A percentile compares a stretch with the other conserved stretches of the same genome.
phyloP scores from a whole-genome alignment of 495 filamentous ascomycete species.

The Podospora sp. region DNA sequence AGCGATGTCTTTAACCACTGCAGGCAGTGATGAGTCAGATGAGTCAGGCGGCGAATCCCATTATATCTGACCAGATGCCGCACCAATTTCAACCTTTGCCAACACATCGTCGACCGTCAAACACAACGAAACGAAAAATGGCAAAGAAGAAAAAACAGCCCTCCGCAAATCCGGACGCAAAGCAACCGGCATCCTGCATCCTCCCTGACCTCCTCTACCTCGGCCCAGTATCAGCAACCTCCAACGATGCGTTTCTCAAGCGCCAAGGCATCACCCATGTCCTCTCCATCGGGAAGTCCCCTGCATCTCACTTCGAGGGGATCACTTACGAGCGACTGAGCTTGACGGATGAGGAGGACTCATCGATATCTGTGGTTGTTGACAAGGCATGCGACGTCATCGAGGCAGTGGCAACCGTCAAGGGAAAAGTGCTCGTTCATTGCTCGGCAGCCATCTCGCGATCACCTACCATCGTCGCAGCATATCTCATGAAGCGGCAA shows the following conservation, averaged over 20 bases:
- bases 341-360: constrained; percentile 11
- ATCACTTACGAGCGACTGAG: constrained; percentile 14
- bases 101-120: no score
- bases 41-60: no score
- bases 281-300: constrained; percentile 17
- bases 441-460: constrained; percentile 20
- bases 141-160: constrained; percentile 10
- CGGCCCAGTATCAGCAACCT: constrained; percentile 16
- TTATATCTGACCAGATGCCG: no score
- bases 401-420: neutral
- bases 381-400: constrained; percentile 12
- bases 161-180: neutral
- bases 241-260: constrained; percentile 12
- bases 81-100: no score
- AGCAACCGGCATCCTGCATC: constrained; percentile 16
- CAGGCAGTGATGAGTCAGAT: no score
- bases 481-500: constrained; percentile 15
- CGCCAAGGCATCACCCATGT: constrained; percentile 17
- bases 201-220: constrained; percentile 20
- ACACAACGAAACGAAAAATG: constrained; percentile 27
- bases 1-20: no score
- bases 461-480: constrained; percentile 15
- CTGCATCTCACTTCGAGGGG: neutral
- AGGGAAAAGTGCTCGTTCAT: constrained; percentile 15
- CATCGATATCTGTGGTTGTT: neutral